Evolutionary conservation across 495 filamentous ascomycete genomes (phyloP).

Genomic region (Sabuloglossum arenarium): DNA sequence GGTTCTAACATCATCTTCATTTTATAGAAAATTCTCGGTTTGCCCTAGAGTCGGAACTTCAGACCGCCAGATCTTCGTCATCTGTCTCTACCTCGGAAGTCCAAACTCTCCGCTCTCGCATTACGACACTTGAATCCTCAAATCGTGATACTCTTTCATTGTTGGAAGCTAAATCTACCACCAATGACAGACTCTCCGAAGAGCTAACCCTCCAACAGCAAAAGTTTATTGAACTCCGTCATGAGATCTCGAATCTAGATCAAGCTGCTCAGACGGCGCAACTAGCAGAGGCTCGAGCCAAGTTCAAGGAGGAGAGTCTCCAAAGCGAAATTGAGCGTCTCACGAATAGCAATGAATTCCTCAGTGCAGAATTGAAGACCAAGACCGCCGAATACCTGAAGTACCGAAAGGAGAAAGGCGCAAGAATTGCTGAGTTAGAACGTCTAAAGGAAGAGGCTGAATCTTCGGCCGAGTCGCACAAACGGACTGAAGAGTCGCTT

Average conservation of each 20-base stretch:
- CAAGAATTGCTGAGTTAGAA: conserved; percentile 68
- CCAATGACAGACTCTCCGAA: conserved; percentile 67
- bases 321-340: conserved; percentile 76
- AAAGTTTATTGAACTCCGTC: conserved; percentile 63
- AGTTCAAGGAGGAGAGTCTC: conserved; percentile 70
- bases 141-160: conserved; percentile 76
- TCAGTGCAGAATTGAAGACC: conserved; percentile 72
- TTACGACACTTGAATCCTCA: conserved; percentile 68
- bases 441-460: conserved; percentile 69
- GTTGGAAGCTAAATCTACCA: conserved; percentile 69
- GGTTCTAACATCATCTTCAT: neutral
- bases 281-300: conserved; percentile 50
- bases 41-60: conserved; percentile 62
- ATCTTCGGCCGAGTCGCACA: conserved; percentile 51
- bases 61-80: conserved; percentile 53
- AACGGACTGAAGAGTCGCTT: conserved; percentile 56
- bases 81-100: conserved; percentile 58
- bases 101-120: conserved; percentile 52
- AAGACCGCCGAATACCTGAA: conserved; percentile 70
- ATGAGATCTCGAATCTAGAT: conserved; percentile 57
- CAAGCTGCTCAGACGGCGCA: conserved; percentile 64
- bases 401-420: conserved; percentile 84
- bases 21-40: conserved; percentile 36
- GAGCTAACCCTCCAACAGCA: conserved; percentile 76
- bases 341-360: conserved; percentile 79